Evolutionary conservation across 768 basidiomycete genomes (phyloP), one percentile per base, ranked within the genome.

Genomic region (Suillus variegatus): DNA sequence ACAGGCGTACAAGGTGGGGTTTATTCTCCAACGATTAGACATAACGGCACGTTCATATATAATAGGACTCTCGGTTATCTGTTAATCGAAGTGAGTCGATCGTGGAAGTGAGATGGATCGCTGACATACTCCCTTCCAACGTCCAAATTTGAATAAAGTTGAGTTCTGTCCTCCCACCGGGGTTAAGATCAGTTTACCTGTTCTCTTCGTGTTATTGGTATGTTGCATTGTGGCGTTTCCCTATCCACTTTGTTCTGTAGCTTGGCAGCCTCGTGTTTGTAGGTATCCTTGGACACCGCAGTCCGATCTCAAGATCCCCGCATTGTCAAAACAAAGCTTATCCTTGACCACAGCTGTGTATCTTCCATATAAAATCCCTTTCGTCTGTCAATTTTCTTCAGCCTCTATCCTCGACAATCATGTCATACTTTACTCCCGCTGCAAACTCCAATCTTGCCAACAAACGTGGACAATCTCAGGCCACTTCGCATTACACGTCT

Each of bases 231-330:
- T 43, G 41, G 40, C 25, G 41, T 36, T 28, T 60, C 41, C 58
- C 58, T 43, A 60, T 60, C 58, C 58, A 60, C 41, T 60, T 40
- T 38, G 58, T 43, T 32, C 58, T 43, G 40, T 60, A 28, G 28
- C 41, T 60, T 43, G 58, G 25, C 12, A 43, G 41, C 41, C 57
- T 58, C 58, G 58, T 60, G 25, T 60, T 60, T 43, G 41, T 60
- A 43, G 57, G 58, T 60, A 60, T 43, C 58, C 58, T 60, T 60
- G 58, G 58, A 43, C 58, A 60, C 58, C 28, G 41, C 58, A 60
- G 28, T 3, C 25, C 6, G 41, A 43, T 60, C 22, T 40, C 25
- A 60, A 60, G 25, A 41, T 28, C 41, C 18, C 16, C 16, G 5
- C 40, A 41, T 41, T 28, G 25, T 60, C 12, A 20, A 41, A 60